These are phyloP conservation scores for Papilionanthe hybrid DNA, from an alignment of 116 monocot genomes.

Conservation along the genomic window DNA sequence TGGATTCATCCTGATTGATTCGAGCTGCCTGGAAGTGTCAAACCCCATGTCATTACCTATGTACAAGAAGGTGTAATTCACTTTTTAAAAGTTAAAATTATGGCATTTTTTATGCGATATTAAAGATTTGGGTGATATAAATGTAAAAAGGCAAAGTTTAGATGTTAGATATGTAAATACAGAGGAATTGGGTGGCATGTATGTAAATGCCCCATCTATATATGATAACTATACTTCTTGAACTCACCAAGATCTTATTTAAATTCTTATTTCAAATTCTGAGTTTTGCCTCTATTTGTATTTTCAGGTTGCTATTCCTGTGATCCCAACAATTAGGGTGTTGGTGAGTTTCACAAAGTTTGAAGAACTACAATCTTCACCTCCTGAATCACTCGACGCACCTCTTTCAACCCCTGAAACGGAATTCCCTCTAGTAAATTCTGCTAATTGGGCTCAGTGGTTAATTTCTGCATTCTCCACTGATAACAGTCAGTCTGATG, in stretches of 20 bases:
- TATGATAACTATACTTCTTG: neutral
- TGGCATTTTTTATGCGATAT: no score
- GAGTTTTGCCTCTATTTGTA: neutral
- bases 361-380: slow-evolving; percentile 21
- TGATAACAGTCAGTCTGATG: neutral
- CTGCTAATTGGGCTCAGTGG: slow-evolving; percentile 26
- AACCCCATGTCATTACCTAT: no score
- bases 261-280: no score
- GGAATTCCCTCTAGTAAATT: slow-evolving; percentile 12
- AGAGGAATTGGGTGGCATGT: no score
- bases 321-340: slow-evolving; percentile 36
- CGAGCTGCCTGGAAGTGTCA: no score
- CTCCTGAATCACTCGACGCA: slow-evolving; percentile 17
- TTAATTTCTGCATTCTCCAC: slow-evolving; percentile 10
- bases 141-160: no score
- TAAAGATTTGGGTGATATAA: no score
- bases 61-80: no score
- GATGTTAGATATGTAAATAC: no score
- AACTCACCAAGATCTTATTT: neutral
- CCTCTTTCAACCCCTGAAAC: slow-evolving; percentile 21
- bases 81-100: no score
- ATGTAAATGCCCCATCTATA: neutral
- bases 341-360: slow-evolving; percentile 40
- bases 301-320: slow-evolving; percentile 43
- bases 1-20: no score